Percentiles rank a stretch among this genome's conserved stretches.
These are phyloP conservation scores for Debaryomyces psychrophilus DNA, from an alignment of 1,139 yeast genomes.

Conservation along the genomic window DNA sequence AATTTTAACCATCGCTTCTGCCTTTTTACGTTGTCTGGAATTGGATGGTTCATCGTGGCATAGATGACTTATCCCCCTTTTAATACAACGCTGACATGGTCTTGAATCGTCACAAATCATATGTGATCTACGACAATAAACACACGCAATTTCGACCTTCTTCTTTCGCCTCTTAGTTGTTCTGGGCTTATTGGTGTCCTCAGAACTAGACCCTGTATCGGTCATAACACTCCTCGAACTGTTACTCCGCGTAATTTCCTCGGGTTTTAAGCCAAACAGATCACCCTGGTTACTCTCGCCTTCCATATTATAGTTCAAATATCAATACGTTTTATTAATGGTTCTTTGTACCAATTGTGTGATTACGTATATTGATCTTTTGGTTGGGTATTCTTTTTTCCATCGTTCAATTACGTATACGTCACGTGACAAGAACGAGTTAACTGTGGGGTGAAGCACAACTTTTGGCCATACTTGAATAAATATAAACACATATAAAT, in stretches of 20 bases:
- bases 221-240: not conserved
- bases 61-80: conserved; percentile 84
- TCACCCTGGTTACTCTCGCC: not conserved
- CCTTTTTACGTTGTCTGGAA: conserved; percentile 45
- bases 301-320: not conserved
- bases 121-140: conserved; percentile 90
- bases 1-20: conserved; percentile 29
- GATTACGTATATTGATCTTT: not conserved
- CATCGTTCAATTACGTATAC: not conserved
- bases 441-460: not conserved
- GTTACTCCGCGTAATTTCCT: conserved; percentile 5
- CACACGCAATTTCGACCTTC: conserved; percentile 75
- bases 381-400: conserved; percentile 4
- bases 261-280: conserved; percentile 4
- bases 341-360: not conserved
- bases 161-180: conserved; percentile 45
- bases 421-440: not conserved
- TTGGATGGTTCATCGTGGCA: conserved; percentile 79
- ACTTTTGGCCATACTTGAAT: not conserved
- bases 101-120: conserved; percentile 89
- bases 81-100: conserved; percentile 87
- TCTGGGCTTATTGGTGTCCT: conserved; percentile 13
- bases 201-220: conserved; percentile 3
- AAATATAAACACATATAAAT: not conserved
- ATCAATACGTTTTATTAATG: not conserved